phyloP scores from a whole-genome alignment of 495 filamentous ascomycete species.

The Penicillium argentinense region DNA sequence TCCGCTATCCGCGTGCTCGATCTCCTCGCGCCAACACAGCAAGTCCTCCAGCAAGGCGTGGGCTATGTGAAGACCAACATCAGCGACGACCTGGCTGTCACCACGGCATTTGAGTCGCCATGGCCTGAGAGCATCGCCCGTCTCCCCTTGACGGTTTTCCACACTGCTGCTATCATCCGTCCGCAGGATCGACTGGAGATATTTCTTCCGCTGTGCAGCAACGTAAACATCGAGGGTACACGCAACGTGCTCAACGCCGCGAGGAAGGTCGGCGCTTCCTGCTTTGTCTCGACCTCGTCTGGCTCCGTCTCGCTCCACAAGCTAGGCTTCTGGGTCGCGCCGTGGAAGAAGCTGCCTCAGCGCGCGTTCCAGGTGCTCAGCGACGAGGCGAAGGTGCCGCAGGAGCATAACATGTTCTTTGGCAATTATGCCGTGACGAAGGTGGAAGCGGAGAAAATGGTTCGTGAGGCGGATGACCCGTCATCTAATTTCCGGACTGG shows the following conservation, averaged over 20 bases:
- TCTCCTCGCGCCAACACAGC: constrained; percentile 41
- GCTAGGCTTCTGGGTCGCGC: constrained; percentile 48
- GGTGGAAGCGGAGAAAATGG: constrained; percentile 50
- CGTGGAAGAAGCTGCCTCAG: constrained; percentile 42
- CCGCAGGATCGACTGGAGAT: constrained; percentile 46
- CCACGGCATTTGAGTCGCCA: constrained; percentile 48
- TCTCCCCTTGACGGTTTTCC: constrained; percentile 56
- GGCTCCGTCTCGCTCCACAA: constrained; percentile 48
- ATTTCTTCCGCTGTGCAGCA: constrained; percentile 44
- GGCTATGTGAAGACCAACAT: constrained; percentile 54
- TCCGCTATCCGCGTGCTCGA: constrained; percentile 56
- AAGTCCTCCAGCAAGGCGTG: constrained; percentile 41
- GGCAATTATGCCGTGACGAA: constrained; percentile 57
- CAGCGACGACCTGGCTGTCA: constrained; percentile 42
- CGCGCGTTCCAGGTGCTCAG: constrained; percentile 43
- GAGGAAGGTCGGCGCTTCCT: constrained; percentile 43
- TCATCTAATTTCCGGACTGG: constrained; percentile 52
- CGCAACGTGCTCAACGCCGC: constrained; percentile 49
- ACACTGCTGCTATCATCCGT: constrained; percentile 55
- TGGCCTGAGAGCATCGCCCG: constrained; percentile 47
- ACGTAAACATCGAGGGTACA: constrained; percentile 58
- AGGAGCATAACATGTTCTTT: constrained; percentile 50
- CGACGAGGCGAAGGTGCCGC: constrained; percentile 47
- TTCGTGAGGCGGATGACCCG: constrained; percentile 45
- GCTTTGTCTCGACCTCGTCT: constrained; percentile 57